Conservation (phyloP, 169 alveolate genomes). For the Amoebophrya sp. region DNA sequence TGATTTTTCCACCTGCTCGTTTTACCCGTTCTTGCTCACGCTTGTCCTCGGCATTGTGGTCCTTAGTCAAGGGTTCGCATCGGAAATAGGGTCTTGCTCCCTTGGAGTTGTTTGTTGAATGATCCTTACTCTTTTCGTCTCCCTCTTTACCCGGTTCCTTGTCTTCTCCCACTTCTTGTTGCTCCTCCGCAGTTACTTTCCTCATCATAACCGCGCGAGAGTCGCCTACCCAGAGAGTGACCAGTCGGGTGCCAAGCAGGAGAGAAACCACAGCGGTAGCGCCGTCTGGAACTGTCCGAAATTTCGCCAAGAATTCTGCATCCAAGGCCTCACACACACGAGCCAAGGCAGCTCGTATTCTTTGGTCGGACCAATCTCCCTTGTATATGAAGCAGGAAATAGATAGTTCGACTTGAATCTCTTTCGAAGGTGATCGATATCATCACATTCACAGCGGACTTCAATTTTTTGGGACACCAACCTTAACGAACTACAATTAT, state of each 20-base stretch:
- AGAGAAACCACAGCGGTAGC: not conserved
- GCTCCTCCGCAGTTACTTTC: no score
- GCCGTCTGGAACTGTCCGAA: not conserved
- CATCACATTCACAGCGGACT: no score
- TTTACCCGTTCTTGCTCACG: not conserved
- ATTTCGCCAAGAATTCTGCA: not conserved
- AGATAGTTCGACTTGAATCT: no score
- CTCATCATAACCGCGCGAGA: not conserved
- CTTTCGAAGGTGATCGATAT: no score
- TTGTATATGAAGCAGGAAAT: no score
- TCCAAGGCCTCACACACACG: not conserved
- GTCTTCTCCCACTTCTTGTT: not conserved
- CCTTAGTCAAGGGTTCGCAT: not conserved
- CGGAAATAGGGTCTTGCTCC: no score
- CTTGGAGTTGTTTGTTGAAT: no score
- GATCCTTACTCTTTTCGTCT: no score
- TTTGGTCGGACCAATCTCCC: not conserved
- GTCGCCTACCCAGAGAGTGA: not conserved
- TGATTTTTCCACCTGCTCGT: not conserved
- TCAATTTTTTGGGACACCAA: no score
- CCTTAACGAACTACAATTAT: no score
- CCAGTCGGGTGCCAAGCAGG: not conserved
- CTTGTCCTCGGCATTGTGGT: not conserved
- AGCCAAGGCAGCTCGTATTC: not conserved
- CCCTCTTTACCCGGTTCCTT: no score